Conservation (phyloP, 179 eudicot genomes). For the Heliamphora pulchella region DNA sequence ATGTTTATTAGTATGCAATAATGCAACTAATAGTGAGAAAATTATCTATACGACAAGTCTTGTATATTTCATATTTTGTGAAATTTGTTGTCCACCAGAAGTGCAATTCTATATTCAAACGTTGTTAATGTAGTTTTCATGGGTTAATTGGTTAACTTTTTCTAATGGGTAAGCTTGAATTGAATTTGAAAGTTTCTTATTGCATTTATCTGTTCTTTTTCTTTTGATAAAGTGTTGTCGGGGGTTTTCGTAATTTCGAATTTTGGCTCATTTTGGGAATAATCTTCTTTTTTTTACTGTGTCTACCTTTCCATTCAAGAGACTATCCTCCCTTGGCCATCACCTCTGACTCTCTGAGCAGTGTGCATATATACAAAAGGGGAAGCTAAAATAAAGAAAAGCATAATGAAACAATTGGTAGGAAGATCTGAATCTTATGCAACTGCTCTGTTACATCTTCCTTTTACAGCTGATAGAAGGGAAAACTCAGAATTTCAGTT, state of each 20-base stretch:
- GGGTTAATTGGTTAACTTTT: background rate
- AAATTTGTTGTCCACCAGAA: no score
- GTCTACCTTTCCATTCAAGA: background rate
- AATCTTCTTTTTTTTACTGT: background rate
- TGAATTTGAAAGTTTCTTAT: background rate
- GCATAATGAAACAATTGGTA: background rate
- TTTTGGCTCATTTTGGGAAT: background rate
- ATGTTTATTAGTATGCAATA: no score
- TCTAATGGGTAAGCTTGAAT: conserved; percentile 11
- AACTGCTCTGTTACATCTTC: conserved; percentile 7
- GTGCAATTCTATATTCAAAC: no score
- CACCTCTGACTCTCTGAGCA: no score
- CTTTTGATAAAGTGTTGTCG: conserved; percentile 2
- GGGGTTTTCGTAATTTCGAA: background rate
- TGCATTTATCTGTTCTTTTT: background rate
- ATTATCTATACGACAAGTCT: no score
- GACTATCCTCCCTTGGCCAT: background rate
- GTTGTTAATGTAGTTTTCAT: background rate
- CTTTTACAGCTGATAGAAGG: background rate
- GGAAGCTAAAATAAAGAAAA: background rate
- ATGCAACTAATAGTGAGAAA: no score
- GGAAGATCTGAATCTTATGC: conserved; percentile 7
- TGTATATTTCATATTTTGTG: no score
- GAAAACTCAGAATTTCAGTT: conserved; percentile 5
- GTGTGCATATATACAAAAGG: background rate